Base-by-base conservation (phyloP, 768 basidiomycete genomes). In the Termitomyces sp. region DNA sequence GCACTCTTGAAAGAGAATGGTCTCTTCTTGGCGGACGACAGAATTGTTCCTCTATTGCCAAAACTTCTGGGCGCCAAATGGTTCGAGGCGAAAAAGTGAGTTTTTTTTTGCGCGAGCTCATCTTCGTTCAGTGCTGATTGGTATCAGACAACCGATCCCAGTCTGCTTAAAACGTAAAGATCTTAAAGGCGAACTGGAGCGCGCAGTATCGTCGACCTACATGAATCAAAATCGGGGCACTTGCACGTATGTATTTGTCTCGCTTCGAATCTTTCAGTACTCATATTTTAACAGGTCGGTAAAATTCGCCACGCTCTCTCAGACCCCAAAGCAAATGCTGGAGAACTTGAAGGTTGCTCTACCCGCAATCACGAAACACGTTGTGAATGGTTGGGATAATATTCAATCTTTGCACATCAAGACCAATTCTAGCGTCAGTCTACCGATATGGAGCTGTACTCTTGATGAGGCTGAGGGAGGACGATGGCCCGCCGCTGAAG, bases 151-250 rank as follows among this genome's bases (percentile, higher is more conserved):
- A 71, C 97, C 97, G 1, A 92, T 98, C 32, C 94, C 97, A 1
- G 96, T 98, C n/a, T 87, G 84, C 62, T 70, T 99, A 53, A 86
- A 81, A 12, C 84, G 88, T 24, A 94, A 94, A 67, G 90, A 96
- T 71, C 80, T 99, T 58, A 98, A 98, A 70, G 82, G 79, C 47
- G 94, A 98, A 66, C 81, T 99, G 10, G 95, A 96, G 70, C 86
- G 88, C 46, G 96, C 96, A 18, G 86, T 99, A 62, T 87, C 87
- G 4, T 94, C 94, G 12, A 95, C 96, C 2, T 97, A 97, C 71
- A 91, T 97, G 87, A 90, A 94, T 70, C 91, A 94, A 72, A 93
- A 94, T 56, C 85, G 84, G 61, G 97, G 97, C 13, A 97, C 94
- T 6, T 92, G 90, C 82, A 85, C 87, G 92, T 95, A 75, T 52